Percentiles rank a stretch among this genome's conserved stretches.
phyloP scores from a whole-genome alignment of 2,329 filamentous ascomycete genomes.

The Colletotrichum brevisporum region DNA sequence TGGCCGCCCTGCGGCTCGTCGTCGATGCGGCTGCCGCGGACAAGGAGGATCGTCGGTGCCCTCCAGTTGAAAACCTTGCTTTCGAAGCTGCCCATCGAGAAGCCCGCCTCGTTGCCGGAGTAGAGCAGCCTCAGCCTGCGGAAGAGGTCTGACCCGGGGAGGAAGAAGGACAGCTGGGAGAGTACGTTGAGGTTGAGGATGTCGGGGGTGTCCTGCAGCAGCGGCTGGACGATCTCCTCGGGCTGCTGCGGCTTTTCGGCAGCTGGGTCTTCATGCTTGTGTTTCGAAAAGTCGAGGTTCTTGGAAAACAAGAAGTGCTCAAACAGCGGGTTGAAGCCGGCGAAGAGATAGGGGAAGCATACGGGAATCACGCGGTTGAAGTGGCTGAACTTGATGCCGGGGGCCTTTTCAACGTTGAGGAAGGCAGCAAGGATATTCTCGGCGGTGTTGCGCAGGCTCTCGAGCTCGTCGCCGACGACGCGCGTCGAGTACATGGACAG shows the following conservation, averaged over 20 bases:
- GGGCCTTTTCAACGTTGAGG: constrained; percentile 73
- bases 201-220: constrained; percentile 67
- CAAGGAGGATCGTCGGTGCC: constrained; percentile 79
- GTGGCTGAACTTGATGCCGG: constrained; percentile 72
- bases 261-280: constrained; percentile 50
- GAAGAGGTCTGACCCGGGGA: constrained; percentile 76
- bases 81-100: constrained; percentile 84
- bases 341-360: constrained; percentile 76
- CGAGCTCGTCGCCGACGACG: constrained; percentile 68
- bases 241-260: constrained; percentile 34
- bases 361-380: constrained; percentile 73
- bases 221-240: constrained; percentile 57
- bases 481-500: constrained; percentile 73
- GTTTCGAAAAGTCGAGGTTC: constrained; percentile 75
- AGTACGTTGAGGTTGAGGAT: constrained; percentile 76
- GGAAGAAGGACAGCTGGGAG: constrained; percentile 81
- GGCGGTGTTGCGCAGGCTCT: constrained; percentile 72
- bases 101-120: constrained; percentile 78
- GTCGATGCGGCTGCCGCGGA: constrained; percentile 73
- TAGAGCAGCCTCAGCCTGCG: constrained; percentile 77
- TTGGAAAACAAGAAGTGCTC: constrained; percentile 83
- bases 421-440: constrained; percentile 77
- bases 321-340: constrained; percentile 77
- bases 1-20: constrained; percentile 63
- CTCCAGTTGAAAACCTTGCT: constrained; percentile 83